Conservation (phyloP, 2,329 filamentous ascomycete genomes). For the Diaporthe vaccinii region DNA sequence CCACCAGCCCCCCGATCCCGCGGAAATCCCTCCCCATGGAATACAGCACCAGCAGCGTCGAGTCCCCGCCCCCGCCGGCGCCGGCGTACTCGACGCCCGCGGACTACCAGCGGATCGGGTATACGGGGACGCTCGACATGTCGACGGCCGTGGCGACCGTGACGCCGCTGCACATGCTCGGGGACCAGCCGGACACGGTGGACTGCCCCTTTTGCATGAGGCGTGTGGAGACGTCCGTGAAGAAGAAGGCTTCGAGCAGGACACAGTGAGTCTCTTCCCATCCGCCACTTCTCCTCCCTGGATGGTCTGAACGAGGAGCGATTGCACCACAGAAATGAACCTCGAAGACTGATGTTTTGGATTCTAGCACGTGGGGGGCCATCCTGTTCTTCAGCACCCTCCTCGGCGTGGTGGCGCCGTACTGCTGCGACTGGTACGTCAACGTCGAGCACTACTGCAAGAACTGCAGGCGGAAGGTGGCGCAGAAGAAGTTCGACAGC, state of each 20-base stretch:
- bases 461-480: conserved; percentile 31
- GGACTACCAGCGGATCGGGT: conserved; percentile 19
- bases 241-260: conserved; percentile 13
- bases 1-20: not conserved
- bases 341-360: not conserved
- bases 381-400: conserved; percentile 9
- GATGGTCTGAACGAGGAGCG: not conserved
- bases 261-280: conserved; percentile 13
- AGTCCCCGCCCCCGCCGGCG: not conserved
- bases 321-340: not conserved
- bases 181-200: conserved; percentile 24
- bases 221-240: conserved; percentile 22
- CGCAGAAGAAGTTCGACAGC: conserved; percentile 6
- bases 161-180: conserved; percentile 27
- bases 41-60: not conserved
- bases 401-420: conserved; percentile 9
- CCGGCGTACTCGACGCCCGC: conserved; percentile 2
- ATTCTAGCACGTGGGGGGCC: not conserved
- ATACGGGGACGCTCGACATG: conserved; percentile 21
- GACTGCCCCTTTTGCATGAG: conserved; percentile 31
- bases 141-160: conserved; percentile 14
- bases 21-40: conserved; percentile 12
- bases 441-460: conserved; percentile 28
- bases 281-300: not conserved
- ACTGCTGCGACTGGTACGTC: conserved; percentile 18